Evolutionary conservation across 148 eudicot genomes (phyloP).

Genomic region (Chenopodium berlandieri): DNA sequence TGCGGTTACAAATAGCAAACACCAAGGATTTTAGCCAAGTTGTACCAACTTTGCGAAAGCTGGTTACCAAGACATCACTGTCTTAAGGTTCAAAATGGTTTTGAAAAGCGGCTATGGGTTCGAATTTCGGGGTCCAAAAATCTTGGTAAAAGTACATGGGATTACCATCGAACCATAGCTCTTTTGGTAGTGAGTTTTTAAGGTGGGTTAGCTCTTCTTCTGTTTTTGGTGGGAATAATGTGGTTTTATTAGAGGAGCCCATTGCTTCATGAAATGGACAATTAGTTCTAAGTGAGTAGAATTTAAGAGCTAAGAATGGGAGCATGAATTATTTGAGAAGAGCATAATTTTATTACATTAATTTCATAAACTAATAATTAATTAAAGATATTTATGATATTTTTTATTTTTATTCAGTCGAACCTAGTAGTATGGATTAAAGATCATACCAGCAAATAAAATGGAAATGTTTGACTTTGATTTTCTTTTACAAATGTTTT

Average conservation of each 20-base stretch:
- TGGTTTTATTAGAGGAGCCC: background rate
- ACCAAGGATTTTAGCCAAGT: conserved; percentile 32
- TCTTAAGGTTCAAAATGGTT: conserved; percentile 28
- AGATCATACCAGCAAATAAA: too few species aligned
- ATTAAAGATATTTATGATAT: too few species aligned
- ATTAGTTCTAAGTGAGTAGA: too few species aligned
- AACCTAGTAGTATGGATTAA: too few species aligned
- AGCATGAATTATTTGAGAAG: too few species aligned
- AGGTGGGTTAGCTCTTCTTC: conserved; percentile 18
- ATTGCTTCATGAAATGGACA: background rate
- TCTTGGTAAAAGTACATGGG: conserved; percentile 34
- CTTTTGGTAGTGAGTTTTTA: conserved; percentile 18
- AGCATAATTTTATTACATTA: too few species aligned
- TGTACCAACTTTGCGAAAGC: conserved; percentile 17
- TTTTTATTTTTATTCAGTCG: too few species aligned
- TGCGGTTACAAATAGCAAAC: conserved; percentile 11
- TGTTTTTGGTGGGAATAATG: background rate
- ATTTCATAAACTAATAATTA: too few species aligned
- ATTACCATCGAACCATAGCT: conserved; percentile 13
- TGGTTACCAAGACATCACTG: background rate
- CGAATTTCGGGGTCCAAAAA: conserved; percentile 24
- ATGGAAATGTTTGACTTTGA: too few species aligned
- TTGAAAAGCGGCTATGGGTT: conserved; percentile 22
- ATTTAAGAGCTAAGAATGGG: too few species aligned
- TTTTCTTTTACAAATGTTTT: too few species aligned